Evolutionary conservation across 495 filamentous ascomycete species (phyloP).

Genomic region (Aspergillus saccharolyticus): DNA sequence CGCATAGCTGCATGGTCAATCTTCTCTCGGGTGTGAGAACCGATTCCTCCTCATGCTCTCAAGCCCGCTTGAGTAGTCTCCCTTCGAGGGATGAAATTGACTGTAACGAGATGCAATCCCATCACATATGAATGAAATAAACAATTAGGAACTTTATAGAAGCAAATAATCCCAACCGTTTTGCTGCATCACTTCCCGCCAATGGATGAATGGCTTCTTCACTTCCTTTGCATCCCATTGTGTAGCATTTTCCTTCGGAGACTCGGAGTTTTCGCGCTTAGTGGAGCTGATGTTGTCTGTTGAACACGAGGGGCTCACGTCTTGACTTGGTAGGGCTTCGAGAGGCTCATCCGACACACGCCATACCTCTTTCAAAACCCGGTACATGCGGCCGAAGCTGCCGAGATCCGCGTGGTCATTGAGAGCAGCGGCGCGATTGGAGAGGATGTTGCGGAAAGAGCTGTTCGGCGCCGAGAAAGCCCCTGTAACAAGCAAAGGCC

Average conservation of each 20-base stretch:
- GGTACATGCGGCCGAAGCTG: constrained; percentile 78
- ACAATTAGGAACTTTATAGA: constrained; percentile 50
- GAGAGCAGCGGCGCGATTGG: constrained; percentile 62
- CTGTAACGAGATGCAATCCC: constrained; percentile 18
- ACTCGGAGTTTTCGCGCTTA: constrained; percentile 20
- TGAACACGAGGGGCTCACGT: constrained; percentile 1
- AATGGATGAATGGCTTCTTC: constrained; percentile 58
- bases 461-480: constrained; percentile 64
- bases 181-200: constrained; percentile 90
- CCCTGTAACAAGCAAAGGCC: constrained; percentile 87
- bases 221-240: constrained; percentile 13
- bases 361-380: constrained; percentile 81
- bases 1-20: too few relatives aligned
- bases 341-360: constrained; percentile 55
- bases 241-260: constrained; percentile 12
- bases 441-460: constrained; percentile 69
- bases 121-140: constrained; percentile 7
- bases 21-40: not conserved
- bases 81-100: constrained; percentile 17
- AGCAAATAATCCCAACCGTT: constrained; percentile 91
- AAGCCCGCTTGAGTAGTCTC: constrained; percentile 19
- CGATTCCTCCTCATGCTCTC: constrained; percentile 12
- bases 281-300: constrained; percentile 10
- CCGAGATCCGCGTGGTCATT: constrained; percentile 74
- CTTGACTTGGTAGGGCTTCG: constrained; percentile 8